Evolutionary conservation across 352 stramenopile genomes (phyloP).

Genomic region (Pythium biforme): DNA sequence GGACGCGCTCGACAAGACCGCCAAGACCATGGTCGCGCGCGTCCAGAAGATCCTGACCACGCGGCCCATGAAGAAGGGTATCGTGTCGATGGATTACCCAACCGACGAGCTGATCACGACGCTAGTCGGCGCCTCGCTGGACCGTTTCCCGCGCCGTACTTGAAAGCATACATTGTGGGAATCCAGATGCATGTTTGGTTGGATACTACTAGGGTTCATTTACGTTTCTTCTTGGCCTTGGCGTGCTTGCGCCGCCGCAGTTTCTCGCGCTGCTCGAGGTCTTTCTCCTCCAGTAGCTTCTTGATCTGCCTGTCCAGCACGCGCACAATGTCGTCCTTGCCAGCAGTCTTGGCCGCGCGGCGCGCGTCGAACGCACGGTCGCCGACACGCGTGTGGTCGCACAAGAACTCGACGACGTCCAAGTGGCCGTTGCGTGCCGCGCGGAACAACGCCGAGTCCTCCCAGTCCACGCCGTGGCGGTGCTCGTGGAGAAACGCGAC

Average conservation of each 20-base stretch:
- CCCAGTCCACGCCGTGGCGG: conserved; percentile 15
- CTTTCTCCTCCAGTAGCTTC: conserved; percentile 17
- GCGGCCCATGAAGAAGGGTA: conserved; percentile 14
- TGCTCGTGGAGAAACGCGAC: conserved; percentile 21
- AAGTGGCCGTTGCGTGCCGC: conserved; percentile 28
- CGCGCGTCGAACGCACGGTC: conserved; percentile 26
- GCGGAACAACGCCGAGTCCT: conserved; percentile 27
- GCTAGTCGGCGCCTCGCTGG: conserved; percentile 3
- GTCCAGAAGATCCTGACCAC: conserved; percentile 1
- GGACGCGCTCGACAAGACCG: conserved; percentile 6
- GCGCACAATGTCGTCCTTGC: conserved; percentile 5
- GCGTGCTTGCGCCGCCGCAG: conserved; percentile 24
- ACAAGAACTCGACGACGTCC: conserved; percentile 26
- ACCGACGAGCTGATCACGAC: conserved; percentile 13
- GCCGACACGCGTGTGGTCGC: conserved; percentile 14
- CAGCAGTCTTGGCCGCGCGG: conserved; percentile 21
- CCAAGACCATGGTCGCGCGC: conserved; percentile 1
- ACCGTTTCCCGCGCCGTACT: not conserved
- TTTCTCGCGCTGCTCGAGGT: conserved; percentile 21
- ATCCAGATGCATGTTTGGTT: not conserved
- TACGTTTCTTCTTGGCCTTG: conserved; percentile 25
- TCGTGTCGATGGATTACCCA: conserved; percentile 21
- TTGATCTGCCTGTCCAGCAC: conserved; percentile 24
- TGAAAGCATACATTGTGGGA: not conserved
- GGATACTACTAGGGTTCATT: no score